Evolutionary conservation across 345 rosid species (phyloP).

Genomic region (Zanthoxylum bungeanum): DNA sequence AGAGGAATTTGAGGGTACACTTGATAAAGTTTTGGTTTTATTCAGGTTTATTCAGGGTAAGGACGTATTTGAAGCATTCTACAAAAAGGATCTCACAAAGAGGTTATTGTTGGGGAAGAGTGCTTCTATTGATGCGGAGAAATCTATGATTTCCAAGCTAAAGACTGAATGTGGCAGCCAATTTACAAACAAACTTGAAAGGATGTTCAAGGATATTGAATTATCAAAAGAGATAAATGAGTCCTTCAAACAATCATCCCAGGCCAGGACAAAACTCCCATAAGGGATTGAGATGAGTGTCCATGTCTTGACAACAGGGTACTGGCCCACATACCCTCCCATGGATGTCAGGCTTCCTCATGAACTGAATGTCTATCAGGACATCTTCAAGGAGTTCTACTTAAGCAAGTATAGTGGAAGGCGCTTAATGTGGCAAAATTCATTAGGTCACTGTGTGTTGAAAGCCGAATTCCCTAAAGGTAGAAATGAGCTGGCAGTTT

Average conservation of each 20-base stretch:
- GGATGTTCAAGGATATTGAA: slow-evolving; percentile 99
- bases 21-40: slow-evolving; percentile 93
- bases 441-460: slow-evolving; percentile 94
- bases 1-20: slow-evolving; percentile 97
- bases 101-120: slow-evolving; percentile 91
- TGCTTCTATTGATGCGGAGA: slow-evolving; percentile 98
- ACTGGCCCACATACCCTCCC: slow-evolving; percentile 99
- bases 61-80: slow-evolving; percentile 97
- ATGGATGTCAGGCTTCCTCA: slow-evolving; percentile 99
- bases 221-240: slow-evolving; percentile 95
- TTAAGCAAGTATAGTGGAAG: slow-evolving; percentile 96
- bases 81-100: slow-evolving; percentile 98
- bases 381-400: slow-evolving; percentile 96
- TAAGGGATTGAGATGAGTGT: slow-evolving; percentile 99
- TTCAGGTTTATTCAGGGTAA: slow-evolving; percentile 99
- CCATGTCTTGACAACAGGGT: slow-evolving; percentile 97
- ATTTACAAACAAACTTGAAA: slow-evolving; percentile 97
- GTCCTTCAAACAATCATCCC: slow-evolving; percentile 94
- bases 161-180: slow-evolving; percentile 99
- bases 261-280: slow-evolving; percentile 92
- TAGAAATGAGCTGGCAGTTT: slow-evolving; percentile 95
- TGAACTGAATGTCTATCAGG: slow-evolving; percentile 98
- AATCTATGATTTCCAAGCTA: slow-evolving; percentile 99
- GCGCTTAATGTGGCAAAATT: slow-evolving; percentile 97
- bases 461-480: slow-evolving; percentile 89